Base-by-base conservation (phyloP, 208 protist genomes). In the Leishmania aethiopica region DNA sequence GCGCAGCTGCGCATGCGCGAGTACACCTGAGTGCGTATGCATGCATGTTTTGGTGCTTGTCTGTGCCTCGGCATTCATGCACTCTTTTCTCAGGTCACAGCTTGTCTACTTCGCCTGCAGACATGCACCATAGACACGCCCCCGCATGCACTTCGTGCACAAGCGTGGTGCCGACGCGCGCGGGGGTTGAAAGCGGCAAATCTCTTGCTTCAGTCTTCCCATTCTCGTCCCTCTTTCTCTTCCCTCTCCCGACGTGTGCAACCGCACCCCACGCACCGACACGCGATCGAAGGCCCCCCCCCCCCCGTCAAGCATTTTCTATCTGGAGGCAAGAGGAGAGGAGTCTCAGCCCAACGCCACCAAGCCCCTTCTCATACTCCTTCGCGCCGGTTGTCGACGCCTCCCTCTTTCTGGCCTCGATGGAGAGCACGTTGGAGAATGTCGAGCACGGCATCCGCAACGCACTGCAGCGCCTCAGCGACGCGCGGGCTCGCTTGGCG, bases 391-490 rank as follows among this genome's bases (percentile, higher is more conserved):
- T 67, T 28, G 32, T 37, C 1, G 32, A 67, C 32, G 32, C 5
- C 66, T 22, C 17, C 3, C 0, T 72, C 40, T 47, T 53, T 28
- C 7, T 72, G 8, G 45, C 45, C 45, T 15, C 45, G 40, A 77
- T 88, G 80, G 80, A 88, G 28, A 37, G 32, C 37, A 35, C 67
- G 11, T 10, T 84, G 15, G 59, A 80, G 28, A 62, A 71, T 1
- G 64, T 88, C 2, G 77, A 80, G 42, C n/a, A n/a, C 3, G 78
- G 78, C 40, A 42, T 83, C 7, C 32, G 62, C 13, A 72, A 70
- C 25, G n/a, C 51, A 42, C 25, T 55, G n/a, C 84, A 76, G 45
- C 77, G 55, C 11, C 67, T 78, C 51, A 71, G 55, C 17, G 59
- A 77, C 42, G 49, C 79, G 42, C 59, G 75, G 25, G 25, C 45